These are phyloP conservation scores for Flaveria floridana DNA, from an alignment of 140 eudicot species.

Conservation along the genomic window DNA sequence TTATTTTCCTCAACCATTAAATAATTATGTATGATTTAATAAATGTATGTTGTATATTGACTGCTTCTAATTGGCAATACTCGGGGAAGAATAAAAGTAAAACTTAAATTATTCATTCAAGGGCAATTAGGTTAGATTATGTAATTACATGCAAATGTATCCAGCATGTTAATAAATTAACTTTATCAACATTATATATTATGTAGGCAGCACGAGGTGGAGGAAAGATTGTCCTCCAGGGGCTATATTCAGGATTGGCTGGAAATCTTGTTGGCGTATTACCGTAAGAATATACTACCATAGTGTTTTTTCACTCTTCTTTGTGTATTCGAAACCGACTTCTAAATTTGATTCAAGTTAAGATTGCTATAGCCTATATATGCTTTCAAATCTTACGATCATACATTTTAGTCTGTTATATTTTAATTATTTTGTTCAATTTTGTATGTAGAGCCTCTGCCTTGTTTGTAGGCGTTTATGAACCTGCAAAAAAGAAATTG, in stretches of 20 bases:
- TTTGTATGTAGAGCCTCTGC: constrained; percentile 80
- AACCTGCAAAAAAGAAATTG: constrained; percentile 88
- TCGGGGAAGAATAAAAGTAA: not conserved
- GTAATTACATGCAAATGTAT: constrained; percentile 1
- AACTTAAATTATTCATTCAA: not conserved
- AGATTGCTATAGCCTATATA: constrained; percentile 10
- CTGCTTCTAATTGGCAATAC: not conserved
- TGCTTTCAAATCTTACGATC: not conserved
- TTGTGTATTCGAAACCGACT: not conserved
- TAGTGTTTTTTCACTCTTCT: not conserved
- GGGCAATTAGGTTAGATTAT: not conserved
- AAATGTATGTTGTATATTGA: not conserved
- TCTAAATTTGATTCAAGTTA: not conserved
- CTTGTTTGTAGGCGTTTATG: constrained; percentile 85
- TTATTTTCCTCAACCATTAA: not conserved
- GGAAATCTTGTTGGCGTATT: constrained; percentile 96
- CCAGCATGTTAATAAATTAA: not conserved
- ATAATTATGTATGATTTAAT: not conserved
- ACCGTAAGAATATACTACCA: constrained; percentile 59
- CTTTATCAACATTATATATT: constrained; percentile 13
- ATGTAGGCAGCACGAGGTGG: constrained; percentile 95
- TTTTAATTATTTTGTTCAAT: constrained; percentile 2
- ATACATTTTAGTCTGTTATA: not conserved
- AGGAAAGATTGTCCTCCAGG: constrained; percentile 79
- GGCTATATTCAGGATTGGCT: constrained; percentile 90